A percentile compares a stretch with the other conserved stretches of the same genome.
Conservation (phyloP, 1,284 basidiomycete species). For the Xerocomus amazonicus region DNA sequence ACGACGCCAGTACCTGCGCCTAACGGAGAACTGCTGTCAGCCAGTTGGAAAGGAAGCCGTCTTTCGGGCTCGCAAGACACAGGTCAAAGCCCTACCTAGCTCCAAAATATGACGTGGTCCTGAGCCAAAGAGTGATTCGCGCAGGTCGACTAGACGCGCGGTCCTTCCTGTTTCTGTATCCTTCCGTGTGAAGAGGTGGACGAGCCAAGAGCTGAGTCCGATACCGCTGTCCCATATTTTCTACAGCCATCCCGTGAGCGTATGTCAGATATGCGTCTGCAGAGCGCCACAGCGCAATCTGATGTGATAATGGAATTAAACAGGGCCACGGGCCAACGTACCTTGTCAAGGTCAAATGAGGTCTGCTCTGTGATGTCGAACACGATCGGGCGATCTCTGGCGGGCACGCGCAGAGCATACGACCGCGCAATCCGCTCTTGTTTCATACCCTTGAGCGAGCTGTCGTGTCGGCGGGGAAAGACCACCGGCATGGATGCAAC, state of each 20-base stretch:
- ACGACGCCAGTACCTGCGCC: conserved; percentile 84
- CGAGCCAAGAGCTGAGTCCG: conserved; percentile 74
- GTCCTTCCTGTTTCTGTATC: not conserved
- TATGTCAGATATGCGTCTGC: conserved; percentile 1
- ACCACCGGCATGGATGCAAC: conserved; percentile 66
- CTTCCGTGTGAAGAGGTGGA: conserved; percentile 30
- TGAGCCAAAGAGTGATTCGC: conserved; percentile 39
- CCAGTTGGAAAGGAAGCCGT: not conserved
- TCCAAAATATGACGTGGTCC: conserved; percentile 52
- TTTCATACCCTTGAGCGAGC: conserved; percentile 38
- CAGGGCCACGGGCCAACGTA: conserved; percentile 30
- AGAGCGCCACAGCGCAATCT: not conserved
- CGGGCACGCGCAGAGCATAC: conserved; percentile 36
- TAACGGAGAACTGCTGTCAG: conserved; percentile 25
- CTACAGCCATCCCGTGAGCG: conserved; percentile 40
- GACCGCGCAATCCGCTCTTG: conserved; percentile 67
- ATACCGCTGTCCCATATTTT: conserved; percentile 93
- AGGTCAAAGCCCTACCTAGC: conserved; percentile 46
- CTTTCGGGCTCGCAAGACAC: not conserved
- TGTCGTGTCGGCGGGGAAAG: conserved; percentile 35
- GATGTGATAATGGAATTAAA: no score
- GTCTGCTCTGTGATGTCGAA: conserved; percentile 73
- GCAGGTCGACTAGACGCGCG: conserved; percentile 16
- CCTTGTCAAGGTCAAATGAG: conserved; percentile 88
- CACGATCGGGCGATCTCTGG: conserved; percentile 21